Evolutionary conservation across 1,139 yeast genomes (phyloP), one percentile per base, ranked within the genome.

Genomic region (Lipomyces yarrowii): DNA sequence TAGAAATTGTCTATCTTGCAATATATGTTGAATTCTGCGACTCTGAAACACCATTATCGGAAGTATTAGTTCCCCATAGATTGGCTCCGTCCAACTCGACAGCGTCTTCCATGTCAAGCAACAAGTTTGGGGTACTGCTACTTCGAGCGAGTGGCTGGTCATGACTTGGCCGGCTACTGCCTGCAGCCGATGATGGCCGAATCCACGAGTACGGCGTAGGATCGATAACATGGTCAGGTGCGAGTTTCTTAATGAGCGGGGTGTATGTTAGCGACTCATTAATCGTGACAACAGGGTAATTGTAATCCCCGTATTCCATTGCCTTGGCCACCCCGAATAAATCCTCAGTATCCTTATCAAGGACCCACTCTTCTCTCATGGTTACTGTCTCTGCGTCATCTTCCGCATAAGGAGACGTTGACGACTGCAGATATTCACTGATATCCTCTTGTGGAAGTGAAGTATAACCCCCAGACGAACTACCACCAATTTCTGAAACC

Each of bases 211-310:
- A 57, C 30, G 46, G 60, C 15, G 55, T 21, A 10, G 60, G 60
- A 26, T 42, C 32, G 10, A 21, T n/a, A 11, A 32, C 26, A 18
- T 48, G 37, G 51, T 56, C 51, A 18, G 60, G 55, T 2, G 54
- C 5, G 18, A 60, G 57, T 32, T 62, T 62, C 26, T 58, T 62
- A 23, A 37, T 65, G 11, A 65, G 51, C 7, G 69, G 69, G 21
- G 57, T 60, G 48, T 67, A 67, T 4, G 60, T 54, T 13, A 67
- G 62, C 6, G 69, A 59, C 56, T 64, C 65, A 30, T 3, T 80
- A 76, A 59, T 87, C 62, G 84, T 84, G 21, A 84, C 78, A 1
- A 86, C 87, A 0, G 90, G 89, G 67, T 83, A 86, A 71, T 86
- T 85, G 66, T 82, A 79, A 72, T 85, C 87, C 3, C 87, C 87